Conservation (phyloP, 768 basidiomycete species). For the Postia placenta region DNA sequence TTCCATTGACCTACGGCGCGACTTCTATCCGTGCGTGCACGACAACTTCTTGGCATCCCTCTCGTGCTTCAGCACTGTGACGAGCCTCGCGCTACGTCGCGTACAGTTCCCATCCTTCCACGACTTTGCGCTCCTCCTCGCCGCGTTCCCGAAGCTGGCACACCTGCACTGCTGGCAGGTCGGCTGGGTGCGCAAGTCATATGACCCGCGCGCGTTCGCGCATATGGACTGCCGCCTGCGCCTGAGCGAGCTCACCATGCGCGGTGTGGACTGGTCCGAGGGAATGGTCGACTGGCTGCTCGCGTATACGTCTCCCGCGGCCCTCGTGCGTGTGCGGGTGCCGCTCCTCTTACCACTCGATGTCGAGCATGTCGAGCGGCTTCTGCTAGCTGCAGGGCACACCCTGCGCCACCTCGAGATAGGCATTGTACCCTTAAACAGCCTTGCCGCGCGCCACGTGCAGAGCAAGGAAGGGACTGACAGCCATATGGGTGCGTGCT, state of each 20-base stretch:
- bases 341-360: background rate
- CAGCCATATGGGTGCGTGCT: background rate
- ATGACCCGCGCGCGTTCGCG: background rate
- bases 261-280: background rate
- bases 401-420: slow-evolving; percentile 1
- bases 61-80: background rate
- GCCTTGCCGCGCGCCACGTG: background rate
- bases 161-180: background rate
- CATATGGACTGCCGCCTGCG: background rate
- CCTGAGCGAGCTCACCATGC: background rate
- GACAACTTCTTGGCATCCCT: background rate
- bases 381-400: background rate
- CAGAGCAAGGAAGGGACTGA: background rate
- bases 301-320: background rate
- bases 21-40: background rate
- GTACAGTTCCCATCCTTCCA: background rate
- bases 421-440: background rate
- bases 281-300: slow-evolving; percentile 1
- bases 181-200: slow-evolving; percentile 1
- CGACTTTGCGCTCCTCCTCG: slow-evolving; percentile 1
- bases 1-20: background rate
- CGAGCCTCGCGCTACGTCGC: background rate
- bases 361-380: background rate
- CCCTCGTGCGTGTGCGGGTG: background rate
- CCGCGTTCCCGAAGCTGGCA: background rate